phyloP scores from a whole-genome alignment of 2,329 filamentous ascomycete species.

The Trichophyton benhamiae region DNA sequence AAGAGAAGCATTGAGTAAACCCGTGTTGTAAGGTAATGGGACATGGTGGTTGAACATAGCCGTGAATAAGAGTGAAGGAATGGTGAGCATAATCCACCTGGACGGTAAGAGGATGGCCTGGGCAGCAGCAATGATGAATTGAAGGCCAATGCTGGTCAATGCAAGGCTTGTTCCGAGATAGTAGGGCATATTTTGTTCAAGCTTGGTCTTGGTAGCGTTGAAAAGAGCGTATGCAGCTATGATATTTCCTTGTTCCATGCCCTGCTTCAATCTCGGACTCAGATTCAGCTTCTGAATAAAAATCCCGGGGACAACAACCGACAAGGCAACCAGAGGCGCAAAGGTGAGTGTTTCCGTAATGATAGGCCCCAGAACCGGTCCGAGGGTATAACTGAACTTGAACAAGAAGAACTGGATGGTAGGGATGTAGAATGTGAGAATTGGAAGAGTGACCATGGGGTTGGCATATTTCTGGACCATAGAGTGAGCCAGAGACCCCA shows the following conservation, averaged over 20 bases:
- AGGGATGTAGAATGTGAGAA: slow-evolving; percentile 66
- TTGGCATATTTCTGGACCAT: slow-evolving; percentile 37
- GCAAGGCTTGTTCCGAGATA: slow-evolving; percentile 51
- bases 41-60: slow-evolving; percentile 63
- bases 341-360: slow-evolving; percentile 63
- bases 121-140: slow-evolving; percentile 51
- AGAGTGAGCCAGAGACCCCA: slow-evolving; percentile 59
- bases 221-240: slow-evolving; percentile 56
- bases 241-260: slow-evolving; percentile 53
- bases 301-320: slow-evolving; percentile 51
- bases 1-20: slow-evolving; percentile 54
- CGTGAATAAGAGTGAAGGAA: slow-evolving; percentile 56
- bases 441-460: slow-evolving; percentile 47
- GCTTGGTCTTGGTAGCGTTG: slow-evolving; percentile 29
- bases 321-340: slow-evolving; percentile 54
- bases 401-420: slow-evolving; percentile 60
- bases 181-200: slow-evolving; percentile 23
- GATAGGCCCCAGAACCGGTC: slow-evolving; percentile 59
- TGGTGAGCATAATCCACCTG: slow-evolving; percentile 50
- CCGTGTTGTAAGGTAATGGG: slow-evolving; percentile 47
- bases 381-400: slow-evolving; percentile 51
- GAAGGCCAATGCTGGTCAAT: slow-evolving; percentile 59
- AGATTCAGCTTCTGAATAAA: slow-evolving; percentile 49
- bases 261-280: slow-evolving; percentile 41
- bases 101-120: slow-evolving; percentile 60